Conservation (phyloP, 331 rosid species). For the Spiraea crenata region DNA sequence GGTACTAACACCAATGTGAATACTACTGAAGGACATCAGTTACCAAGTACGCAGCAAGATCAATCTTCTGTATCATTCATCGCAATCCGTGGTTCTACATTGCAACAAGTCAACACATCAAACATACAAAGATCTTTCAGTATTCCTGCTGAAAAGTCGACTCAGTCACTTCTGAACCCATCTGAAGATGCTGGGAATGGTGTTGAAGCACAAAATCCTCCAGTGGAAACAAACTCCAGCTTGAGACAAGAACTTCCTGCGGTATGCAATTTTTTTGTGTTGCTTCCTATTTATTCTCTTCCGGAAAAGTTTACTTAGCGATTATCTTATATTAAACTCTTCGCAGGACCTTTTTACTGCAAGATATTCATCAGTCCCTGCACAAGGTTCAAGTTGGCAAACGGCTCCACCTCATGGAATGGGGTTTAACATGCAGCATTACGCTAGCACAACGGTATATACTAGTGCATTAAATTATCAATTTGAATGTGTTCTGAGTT, state of each 20-base stretch:
- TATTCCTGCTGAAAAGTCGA: conserved; percentile 28
- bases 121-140: conserved; percentile 29
- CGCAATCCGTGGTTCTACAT: conserved; percentile 17
- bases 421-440: conserved; percentile 62
- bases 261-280: conserved; percentile 38
- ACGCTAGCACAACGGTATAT: conserved; percentile 48
- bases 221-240: conserved; percentile 31
- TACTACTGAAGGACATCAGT: conserved; percentile 28
- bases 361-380: conserved; percentile 39
- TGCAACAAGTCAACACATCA: conserved; percentile 24
- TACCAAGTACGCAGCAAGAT: conserved; percentile 31
- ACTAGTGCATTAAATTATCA: not conserved
- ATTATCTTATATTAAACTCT: conserved; percentile 22
- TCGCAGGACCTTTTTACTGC: conserved; percentile 73
- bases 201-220: conserved; percentile 31
- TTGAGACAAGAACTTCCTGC: conserved; percentile 70
- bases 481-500: not conserved
- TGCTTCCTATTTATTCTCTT: conserved; percentile 9
- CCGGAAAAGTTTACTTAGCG: not conserved
- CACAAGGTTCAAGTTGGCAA: conserved; percentile 54
- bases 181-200: conserved; percentile 31
- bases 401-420: conserved; percentile 46
- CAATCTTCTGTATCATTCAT: conserved; percentile 25
- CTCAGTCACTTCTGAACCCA: conserved; percentile 38
- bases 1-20: conserved; percentile 3